Conservation (phyloP, 2,329 filamentous ascomycete species). For the Fonsecaea erecta region DNA sequence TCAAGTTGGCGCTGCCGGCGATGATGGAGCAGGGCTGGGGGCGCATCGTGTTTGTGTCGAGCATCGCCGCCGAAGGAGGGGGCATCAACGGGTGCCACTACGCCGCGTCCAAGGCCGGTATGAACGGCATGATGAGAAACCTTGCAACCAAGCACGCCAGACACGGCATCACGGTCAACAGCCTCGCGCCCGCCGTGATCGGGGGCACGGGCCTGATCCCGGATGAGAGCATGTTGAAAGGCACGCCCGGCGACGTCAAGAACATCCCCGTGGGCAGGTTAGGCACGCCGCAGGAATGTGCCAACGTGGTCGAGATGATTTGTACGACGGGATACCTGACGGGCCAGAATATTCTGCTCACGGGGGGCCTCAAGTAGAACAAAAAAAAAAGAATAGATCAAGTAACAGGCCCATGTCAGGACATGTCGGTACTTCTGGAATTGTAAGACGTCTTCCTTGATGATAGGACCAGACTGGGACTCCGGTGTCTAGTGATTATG, state of each 20-base stretch:
- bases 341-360: conserved; percentile 59
- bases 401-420: too few species aligned
- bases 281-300: conserved; percentile 63
- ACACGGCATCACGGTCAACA: conserved; percentile 67
- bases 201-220: conserved; percentile 67
- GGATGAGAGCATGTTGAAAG: conserved; percentile 54
- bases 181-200: conserved; percentile 72
- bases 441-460: too few species aligned
- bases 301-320: conserved; percentile 65
- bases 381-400: too few species aligned
- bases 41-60: conserved; percentile 66
- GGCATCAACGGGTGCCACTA: conserved; percentile 65
- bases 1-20: conserved; percentile 62
- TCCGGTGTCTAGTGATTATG: conserved; percentile 50
- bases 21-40: conserved; percentile 68
- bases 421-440: too few species aligned
- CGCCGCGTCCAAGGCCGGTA: conserved; percentile 62
- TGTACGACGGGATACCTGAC: conserved; percentile 64
- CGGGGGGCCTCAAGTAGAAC: conserved; percentile 51
- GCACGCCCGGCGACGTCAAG: conserved; percentile 62
- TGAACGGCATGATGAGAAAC: conserved; percentile 69
- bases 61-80: conserved; percentile 65
- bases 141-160: conserved; percentile 63
- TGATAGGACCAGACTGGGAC: too few species aligned
- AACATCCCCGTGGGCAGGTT: conserved; percentile 64